Conservation (phyloP, 1,284 basidiomycete species). For the Phylloboletellus chloephorus region DNA sequence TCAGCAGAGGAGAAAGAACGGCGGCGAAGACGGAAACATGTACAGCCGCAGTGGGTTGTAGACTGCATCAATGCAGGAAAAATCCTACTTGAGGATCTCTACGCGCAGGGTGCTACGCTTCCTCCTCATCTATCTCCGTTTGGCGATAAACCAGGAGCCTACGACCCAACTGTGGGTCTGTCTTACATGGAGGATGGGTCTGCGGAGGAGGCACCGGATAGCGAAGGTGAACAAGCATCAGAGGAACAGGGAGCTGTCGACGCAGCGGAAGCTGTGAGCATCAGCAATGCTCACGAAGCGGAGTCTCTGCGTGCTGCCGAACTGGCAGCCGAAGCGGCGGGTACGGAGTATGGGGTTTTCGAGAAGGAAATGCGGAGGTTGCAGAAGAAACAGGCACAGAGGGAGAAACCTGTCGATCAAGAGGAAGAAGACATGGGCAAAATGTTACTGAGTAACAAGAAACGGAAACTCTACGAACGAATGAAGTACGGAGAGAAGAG, state of each 20-base stretch:
- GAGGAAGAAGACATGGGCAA: slow-evolving; percentile 90
- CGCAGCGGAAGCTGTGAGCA: slow-evolving; percentile 42
- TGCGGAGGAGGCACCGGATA: slow-evolving; percentile 36
- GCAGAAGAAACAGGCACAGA: slow-evolving; percentile 47
- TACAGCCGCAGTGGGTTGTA: slow-evolving; percentile 98
- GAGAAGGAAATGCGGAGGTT: slow-evolving; percentile 74
- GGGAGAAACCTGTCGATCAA: slow-evolving; percentile 28
- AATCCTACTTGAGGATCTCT: slow-evolving; percentile 82
- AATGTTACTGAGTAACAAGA: slow-evolving; percentile 98
- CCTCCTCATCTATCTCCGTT: slow-evolving; percentile 98
- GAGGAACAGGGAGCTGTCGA: slow-evolving; percentile 32
- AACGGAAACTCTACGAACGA: slow-evolving; percentile 93
- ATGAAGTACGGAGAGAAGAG: slow-evolving; percentile 88
- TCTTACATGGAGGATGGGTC: slow-evolving; percentile 34
- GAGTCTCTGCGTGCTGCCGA: slow-evolving; percentile 84
- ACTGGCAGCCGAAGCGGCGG: slow-evolving; percentile 88
- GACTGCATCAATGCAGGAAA: slow-evolving; percentile 91
- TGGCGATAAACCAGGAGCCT: slow-evolving; percentile 76
- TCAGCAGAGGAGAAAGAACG: slow-evolving; percentile 58
- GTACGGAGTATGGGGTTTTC: slow-evolving; percentile 80
- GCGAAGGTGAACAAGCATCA: slow-evolving; percentile 36
- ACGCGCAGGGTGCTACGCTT: slow-evolving; percentile 81
- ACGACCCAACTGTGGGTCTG: slow-evolving; percentile 55
- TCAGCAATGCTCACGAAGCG: slow-evolving; percentile 55
- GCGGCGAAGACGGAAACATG: slow-evolving; percentile 72